Evolutionary conservation across 2,329 filamentous ascomycete genomes (phyloP).

Genomic region (Endoconidiophora laricicola): DNA sequence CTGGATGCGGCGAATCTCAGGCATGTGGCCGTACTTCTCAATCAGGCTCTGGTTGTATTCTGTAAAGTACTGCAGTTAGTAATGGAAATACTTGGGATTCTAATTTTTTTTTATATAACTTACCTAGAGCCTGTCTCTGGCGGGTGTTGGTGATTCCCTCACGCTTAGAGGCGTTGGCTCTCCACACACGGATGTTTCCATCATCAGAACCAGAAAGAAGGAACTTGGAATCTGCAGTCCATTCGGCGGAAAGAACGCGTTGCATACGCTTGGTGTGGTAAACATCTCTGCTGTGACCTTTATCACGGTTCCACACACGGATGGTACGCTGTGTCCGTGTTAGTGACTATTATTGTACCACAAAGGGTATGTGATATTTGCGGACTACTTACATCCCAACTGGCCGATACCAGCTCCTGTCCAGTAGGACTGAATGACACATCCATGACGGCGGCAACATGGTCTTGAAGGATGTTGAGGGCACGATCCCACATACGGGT

Average conservation of each 20-base stretch:
- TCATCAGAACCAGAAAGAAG: slow-evolving; percentile 84
- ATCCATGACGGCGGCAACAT: slow-evolving; percentile 86
- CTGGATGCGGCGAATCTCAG: slow-evolving; percentile 79
- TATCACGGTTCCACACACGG: slow-evolving; percentile 63
- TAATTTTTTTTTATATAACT: neutral
- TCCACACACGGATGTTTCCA: slow-evolving; percentile 75
- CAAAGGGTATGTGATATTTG: slow-evolving; percentile 1
- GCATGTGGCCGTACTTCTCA: slow-evolving; percentile 83
- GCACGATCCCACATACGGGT: slow-evolving; percentile 81
- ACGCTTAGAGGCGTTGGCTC: slow-evolving; percentile 66
- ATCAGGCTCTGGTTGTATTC: slow-evolving; percentile 83
- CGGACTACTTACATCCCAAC: slow-evolving; percentile 39
- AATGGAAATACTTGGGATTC: neutral
- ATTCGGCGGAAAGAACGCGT: slow-evolving; percentile 69
- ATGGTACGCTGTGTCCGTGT: slow-evolving; percentile 43
- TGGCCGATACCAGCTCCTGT: slow-evolving; percentile 79
- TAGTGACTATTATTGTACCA: slow-evolving; percentile 27
- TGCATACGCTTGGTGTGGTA: slow-evolving; percentile 99
- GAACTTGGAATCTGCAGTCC: slow-evolving; percentile 80
- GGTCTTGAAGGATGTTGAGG: slow-evolving; percentile 76
- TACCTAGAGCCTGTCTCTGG: slow-evolving; percentile 58
- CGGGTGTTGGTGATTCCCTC: slow-evolving; percentile 73
- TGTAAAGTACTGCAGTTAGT: slow-evolving; percentile 3
- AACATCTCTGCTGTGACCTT: slow-evolving; percentile 76
- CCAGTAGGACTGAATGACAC: slow-evolving; percentile 91